Percentiles rank a stretch among this genome's conserved stretches.
These are phyloP conservation scores for Pythium angustatum DNA, from an alignment of 352 stramenopile genomes.

Conservation along the genomic window DNA sequence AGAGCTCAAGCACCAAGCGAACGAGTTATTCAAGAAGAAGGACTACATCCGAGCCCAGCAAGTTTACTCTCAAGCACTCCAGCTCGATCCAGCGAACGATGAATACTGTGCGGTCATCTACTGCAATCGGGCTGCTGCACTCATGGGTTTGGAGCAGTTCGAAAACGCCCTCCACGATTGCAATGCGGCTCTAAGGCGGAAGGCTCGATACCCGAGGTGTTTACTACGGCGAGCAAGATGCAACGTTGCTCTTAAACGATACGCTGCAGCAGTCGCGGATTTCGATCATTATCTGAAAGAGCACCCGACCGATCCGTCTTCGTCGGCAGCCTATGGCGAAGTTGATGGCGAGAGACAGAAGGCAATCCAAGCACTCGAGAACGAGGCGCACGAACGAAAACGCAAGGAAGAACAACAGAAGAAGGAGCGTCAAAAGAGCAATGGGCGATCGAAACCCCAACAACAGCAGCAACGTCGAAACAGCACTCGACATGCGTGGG, in stretches of 20 bases:
- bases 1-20: constrained; percentile 64
- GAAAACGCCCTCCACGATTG: constrained; percentile 74
- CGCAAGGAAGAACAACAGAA: constrained; percentile 49
- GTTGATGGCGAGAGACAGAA: constrained; percentile 53
- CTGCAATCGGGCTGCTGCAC: constrained; percentile 78
- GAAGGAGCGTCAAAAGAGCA: constrained; percentile 27
- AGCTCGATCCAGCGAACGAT: constrained; percentile 65
- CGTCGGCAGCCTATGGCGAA: constrained; percentile 21
- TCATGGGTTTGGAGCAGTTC: constrained; percentile 73
- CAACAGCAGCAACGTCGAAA: constrained; percentile 41
- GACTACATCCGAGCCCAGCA: constrained; percentile 54
- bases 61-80: constrained; percentile 67
- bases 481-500: constrained; percentile 41
- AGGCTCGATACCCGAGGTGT: constrained; percentile 56
- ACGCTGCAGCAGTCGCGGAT: constrained; percentile 61
- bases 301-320: constrained; percentile 29
- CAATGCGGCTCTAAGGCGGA: constrained; percentile 64
- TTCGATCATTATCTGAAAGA: constrained; percentile 74
- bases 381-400: constrained; percentile 45
- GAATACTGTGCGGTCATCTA: constrained; percentile 78
- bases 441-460: constrained; percentile 28
- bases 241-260: constrained; percentile 59
- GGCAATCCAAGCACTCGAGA: constrained; percentile 51
- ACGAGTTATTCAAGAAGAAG: constrained; percentile 61
- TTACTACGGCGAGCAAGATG: constrained; percentile 73